Conservation (phyloP, 2,329 filamentous ascomycete species). For the Fusarium tricinctum region DNA sequence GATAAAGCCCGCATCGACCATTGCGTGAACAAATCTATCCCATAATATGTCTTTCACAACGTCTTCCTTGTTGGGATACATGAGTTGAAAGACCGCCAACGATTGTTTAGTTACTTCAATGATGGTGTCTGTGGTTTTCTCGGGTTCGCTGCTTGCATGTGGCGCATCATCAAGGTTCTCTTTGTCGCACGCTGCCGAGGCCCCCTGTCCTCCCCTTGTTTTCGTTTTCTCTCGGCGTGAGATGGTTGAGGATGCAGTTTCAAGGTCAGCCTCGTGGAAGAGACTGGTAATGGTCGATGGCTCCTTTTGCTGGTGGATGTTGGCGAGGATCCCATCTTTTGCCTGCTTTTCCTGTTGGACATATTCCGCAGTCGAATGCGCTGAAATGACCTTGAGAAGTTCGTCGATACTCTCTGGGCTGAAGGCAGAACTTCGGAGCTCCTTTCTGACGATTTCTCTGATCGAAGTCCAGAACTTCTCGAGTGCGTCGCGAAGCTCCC, state of each 20-base stretch:
- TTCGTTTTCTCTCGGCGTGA: not conserved
- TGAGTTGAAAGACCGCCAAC: not conserved
- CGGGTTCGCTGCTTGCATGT: not conserved
- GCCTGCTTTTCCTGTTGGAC: fast-evolving
- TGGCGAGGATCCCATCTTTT: fast-evolving
- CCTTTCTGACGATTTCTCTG: too few species aligned
- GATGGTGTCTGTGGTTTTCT: fast-evolving
- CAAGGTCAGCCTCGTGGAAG: not conserved
- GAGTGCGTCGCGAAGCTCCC: too few species aligned
- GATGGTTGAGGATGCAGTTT: fast-evolving
- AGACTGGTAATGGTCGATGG: fast-evolving
- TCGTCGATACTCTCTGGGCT: fast-evolving
- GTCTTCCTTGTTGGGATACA: not conserved
- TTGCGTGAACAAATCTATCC: not conserved
- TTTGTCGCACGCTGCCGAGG: not conserved
- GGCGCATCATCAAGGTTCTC: fast-evolving
- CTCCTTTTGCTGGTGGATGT: fast-evolving
- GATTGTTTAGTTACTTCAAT: not conserved
- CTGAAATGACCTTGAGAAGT: fast-evolving
- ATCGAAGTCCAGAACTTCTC: too few species aligned
- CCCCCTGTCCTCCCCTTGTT: not conserved
- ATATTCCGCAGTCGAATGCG: not conserved
- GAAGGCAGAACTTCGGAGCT: too few species aligned
- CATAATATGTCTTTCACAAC: fast-evolving
- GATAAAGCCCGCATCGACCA: fast-evolving